Conservation (phyloP, 768 basidiomycete species). For the Rhodotorula taiwanensis region DNA sequence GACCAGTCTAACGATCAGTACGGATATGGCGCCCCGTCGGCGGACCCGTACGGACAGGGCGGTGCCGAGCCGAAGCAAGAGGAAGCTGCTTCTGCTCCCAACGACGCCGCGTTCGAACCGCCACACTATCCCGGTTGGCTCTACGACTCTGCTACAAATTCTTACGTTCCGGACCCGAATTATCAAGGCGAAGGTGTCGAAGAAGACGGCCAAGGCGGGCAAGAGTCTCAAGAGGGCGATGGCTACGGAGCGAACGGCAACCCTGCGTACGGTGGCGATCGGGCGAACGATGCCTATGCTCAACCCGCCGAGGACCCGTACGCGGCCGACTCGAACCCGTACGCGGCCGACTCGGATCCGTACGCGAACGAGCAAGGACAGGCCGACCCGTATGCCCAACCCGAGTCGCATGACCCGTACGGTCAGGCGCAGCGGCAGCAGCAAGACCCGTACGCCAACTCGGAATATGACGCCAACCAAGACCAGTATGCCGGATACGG, state of each 20-base stretch:
- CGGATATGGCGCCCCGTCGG: no score
- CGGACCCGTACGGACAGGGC: no score
- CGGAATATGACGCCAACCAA: background rate
- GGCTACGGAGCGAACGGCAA: background rate
- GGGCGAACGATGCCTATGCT: no score
- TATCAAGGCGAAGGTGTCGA: slow-evolving; percentile 3
- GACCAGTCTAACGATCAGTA: no score
- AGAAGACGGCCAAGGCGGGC: background rate
- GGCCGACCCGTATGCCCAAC: background rate
- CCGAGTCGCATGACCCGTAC: background rate
- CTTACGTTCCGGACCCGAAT: slow-evolving; percentile 30
- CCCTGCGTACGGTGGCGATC: no score
- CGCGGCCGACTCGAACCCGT: background rate
- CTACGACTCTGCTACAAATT: slow-evolving; percentile 28
- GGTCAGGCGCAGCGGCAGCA: background rate
- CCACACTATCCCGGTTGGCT: slow-evolving; percentile 33
- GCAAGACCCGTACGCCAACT: slow-evolving; percentile 11
- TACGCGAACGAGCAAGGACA: slow-evolving; percentile 6
- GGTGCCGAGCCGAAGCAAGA: background rate
- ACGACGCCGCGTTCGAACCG: slow-evolving; percentile 17
- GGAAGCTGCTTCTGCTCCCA: no score
- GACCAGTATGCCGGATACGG: background rate
- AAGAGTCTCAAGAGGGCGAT: background rate
- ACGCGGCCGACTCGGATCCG: slow-evolving; percentile 10
- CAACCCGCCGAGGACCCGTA: background rate